Evolutionary conservation across 306 rosid genomes (phyloP).

Genomic region (Rosa multiflora): DNA sequence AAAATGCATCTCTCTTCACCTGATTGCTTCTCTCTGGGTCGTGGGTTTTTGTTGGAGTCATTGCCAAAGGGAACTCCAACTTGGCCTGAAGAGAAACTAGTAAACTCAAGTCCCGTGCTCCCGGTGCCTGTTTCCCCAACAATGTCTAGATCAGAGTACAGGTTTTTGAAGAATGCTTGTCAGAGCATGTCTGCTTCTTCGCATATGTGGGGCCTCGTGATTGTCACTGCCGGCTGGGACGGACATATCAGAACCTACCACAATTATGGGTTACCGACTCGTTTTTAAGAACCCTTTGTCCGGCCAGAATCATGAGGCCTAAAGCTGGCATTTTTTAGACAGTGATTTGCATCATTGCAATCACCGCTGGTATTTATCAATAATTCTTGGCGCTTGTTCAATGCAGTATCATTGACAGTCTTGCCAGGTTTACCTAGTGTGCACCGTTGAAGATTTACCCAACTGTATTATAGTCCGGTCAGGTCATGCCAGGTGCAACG

Average conservation of each 20-base stretch:
- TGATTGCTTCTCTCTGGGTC: constrained; percentile 65
- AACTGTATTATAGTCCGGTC: constrained; percentile 29
- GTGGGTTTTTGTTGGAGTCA: constrained; percentile 57
- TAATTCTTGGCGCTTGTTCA: constrained; percentile 17
- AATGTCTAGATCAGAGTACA: constrained; percentile 63
- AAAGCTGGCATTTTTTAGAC: constrained; percentile 12
- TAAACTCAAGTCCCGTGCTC: constrained; percentile 35
- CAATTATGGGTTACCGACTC: constrained; percentile 71
- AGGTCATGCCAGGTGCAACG: constrained; percentile 13
- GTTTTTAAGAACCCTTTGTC: constrained; percentile 31
- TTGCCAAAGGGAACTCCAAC: constrained; percentile 69
- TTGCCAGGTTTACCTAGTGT: not conserved
- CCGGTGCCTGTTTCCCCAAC: constrained; percentile 40
- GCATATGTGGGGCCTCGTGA: constrained; percentile 74
- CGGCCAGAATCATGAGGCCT: not conserved
- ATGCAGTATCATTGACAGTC: constrained; percentile 7
- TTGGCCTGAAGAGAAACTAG: constrained; percentile 76
- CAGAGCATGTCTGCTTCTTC: constrained; percentile 61
- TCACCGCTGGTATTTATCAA: constrained; percentile 15
- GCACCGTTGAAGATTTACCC: constrained; percentile 24
- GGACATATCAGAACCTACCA: constrained; percentile 68
- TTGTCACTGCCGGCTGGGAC: constrained; percentile 84
- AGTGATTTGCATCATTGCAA: constrained; percentile 21
- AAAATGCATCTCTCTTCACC: constrained; percentile 49
- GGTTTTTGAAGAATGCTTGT: constrained; percentile 69